These are phyloP conservation scores for Hyphodiscus sp. DNA, from an alignment of 2,329 filamentous ascomycete species.

Conservation along the genomic window DNA sequence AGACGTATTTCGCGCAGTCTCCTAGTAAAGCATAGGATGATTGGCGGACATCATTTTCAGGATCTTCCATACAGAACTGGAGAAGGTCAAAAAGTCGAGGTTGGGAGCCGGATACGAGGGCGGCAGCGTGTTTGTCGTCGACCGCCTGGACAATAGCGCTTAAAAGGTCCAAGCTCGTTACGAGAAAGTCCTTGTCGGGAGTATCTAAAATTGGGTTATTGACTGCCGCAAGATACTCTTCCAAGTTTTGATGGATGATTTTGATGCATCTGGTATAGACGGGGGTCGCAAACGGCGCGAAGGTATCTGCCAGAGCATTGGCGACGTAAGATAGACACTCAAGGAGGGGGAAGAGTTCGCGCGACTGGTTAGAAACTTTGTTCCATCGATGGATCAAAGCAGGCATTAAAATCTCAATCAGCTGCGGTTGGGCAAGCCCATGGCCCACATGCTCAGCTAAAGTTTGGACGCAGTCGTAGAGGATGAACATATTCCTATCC, in stretches of 20 bases:
- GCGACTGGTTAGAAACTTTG: conserved; percentile 77
- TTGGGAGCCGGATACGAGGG: conserved; percentile 68
- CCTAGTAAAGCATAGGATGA: conserved; percentile 93
- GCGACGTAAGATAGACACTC: conserved; percentile 95
- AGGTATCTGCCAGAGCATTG: conserved; percentile 73
- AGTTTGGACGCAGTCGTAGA: conserved; percentile 98
- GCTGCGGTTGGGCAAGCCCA: conserved; percentile 69
- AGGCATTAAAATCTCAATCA: conserved; percentile 87
- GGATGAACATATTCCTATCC: conserved; percentile 96
- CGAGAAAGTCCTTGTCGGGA: conserved; percentile 94
- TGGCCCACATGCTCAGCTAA: conserved; percentile 86
- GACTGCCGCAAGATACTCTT: conserved; percentile 66
- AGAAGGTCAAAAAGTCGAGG: conserved; percentile 87
- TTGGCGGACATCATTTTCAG: conserved; percentile 86
- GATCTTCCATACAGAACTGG: conserved; percentile 86
- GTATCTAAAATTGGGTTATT: conserved; percentile 63
- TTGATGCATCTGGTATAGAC: conserved; percentile 85
- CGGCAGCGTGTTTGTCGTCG: conserved; percentile 63
- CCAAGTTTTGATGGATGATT: conserved; percentile 86
- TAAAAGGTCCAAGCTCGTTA: conserved; percentile 88
- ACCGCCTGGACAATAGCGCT: conserved; percentile 92
- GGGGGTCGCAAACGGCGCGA: conserved; percentile 76
- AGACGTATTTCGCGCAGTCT: conserved; percentile 91
- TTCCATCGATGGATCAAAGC: conserved; percentile 85
- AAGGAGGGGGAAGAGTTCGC: conserved; percentile 90